Conservation (phyloP, 2,329 filamentous ascomycete genomes). For the Talaromyces sp. region DNA sequence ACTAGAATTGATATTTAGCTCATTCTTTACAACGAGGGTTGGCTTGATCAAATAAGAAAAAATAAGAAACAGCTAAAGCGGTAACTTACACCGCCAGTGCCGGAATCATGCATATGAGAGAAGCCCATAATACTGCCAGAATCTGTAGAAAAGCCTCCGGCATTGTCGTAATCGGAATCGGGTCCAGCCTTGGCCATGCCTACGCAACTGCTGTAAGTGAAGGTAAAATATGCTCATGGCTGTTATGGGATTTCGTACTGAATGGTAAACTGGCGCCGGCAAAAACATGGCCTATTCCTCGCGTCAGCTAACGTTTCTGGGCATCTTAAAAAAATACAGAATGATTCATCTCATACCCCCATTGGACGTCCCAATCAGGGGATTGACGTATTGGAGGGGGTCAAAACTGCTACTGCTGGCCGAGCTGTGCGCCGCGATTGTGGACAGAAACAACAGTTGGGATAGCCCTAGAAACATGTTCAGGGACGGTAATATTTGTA, state of each 20-base stretch:
- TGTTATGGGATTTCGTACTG: slow-evolving; percentile 23
- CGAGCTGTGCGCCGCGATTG: no score
- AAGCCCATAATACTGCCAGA: slow-evolving; percentile 49
- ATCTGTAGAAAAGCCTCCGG: slow-evolving; percentile 54
- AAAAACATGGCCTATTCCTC: slow-evolving; percentile 50
- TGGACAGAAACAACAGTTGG: no score
- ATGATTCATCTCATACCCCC: no score
- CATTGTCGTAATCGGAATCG: slow-evolving; percentile 51
- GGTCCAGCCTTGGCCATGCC: slow-evolving; percentile 55
- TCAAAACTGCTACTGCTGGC: no score
- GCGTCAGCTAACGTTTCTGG: no score
- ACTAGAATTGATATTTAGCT: slow-evolving; percentile 11
- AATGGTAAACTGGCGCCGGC: slow-evolving; percentile 54
- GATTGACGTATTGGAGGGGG: no score
- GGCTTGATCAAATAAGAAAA: not conserved
- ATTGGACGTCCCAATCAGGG: no score
- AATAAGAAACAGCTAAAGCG: no score
- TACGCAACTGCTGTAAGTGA: slow-evolving; percentile 3
- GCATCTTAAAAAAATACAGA: no score
- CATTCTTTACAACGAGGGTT: slow-evolving; percentile 10
- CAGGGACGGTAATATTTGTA: no score
- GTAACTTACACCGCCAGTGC: slow-evolving; percentile 43
- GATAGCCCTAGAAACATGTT: no score
- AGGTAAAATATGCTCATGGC: not conserved
- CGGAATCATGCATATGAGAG: slow-evolving; percentile 50